A percentile compares a stretch with the other conserved stretches of the same genome.
These are phyloP conservation scores for Sporothrix inflata DNA, from an alignment of 2,329 filamentous ascomycete genomes.

Conservation along the genomic window DNA sequence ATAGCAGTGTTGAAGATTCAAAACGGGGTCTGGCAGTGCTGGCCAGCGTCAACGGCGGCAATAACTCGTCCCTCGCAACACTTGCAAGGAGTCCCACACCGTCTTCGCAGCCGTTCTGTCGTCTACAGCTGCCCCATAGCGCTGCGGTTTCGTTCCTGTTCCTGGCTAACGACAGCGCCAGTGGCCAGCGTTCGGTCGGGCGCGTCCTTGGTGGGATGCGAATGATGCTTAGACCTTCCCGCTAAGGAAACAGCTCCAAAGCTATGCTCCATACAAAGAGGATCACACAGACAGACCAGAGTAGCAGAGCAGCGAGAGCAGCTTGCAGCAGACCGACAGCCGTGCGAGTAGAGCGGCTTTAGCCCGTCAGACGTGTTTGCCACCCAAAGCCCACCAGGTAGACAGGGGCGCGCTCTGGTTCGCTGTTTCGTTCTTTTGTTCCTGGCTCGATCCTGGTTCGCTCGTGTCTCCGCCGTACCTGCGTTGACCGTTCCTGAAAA, in stretches of 20 bases:
- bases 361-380: neutral
- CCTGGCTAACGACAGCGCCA: conserved; percentile 16
- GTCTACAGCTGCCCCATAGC: neutral
- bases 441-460: conserved; percentile 7
- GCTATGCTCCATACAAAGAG: conserved; percentile 1
- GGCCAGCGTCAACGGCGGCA: conserved; percentile 7
- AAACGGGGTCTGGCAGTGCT: neutral
- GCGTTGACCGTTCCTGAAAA: conserved; percentile 11
- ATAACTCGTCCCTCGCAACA: neutral
- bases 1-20: conserved; percentile 18
- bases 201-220: neutral
- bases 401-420: neutral
- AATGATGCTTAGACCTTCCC: conserved; percentile 11
- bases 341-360: neutral
- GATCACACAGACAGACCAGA: neutral
- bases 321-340: conserved; percentile 11
- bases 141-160: conserved; percentile 13
- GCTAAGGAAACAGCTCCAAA: neutral
- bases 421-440: conserved; percentile 5
- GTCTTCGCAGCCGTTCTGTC: conserved; percentile 4
- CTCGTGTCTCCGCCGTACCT: conserved; percentile 20
- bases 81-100: neutral
- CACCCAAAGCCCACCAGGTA: neutral
- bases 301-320: neutral
- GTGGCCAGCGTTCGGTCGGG: conserved; percentile 12